These are phyloP conservation scores for Neoboletus magnificus DNA, from an alignment of 768 basidiomycete genomes.

Conservation along the genomic window DNA sequence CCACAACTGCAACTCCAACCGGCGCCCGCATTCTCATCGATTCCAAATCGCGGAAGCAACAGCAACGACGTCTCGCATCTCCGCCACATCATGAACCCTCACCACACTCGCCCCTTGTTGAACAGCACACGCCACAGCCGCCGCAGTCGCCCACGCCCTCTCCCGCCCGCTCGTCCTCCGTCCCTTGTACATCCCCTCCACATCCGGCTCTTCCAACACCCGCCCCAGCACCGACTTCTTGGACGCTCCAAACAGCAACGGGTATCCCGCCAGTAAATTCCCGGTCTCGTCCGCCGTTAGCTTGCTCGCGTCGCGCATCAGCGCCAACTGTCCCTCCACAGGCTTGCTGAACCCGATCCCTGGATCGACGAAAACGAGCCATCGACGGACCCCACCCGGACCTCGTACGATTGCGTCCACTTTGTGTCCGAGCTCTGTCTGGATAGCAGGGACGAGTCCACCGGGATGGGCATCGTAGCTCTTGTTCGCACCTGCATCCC, in stretches of 20 bases:
- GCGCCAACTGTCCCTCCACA: constrained; percentile 62
- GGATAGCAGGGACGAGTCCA: constrained; percentile 64
- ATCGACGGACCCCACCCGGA: constrained; percentile 70
- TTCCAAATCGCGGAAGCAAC: constrained; percentile 64
- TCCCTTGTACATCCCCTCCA: constrained; percentile 39
- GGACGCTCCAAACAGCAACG: constrained; percentile 74
- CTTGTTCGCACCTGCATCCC: constrained; percentile 75
- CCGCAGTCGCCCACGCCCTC: constrained; percentile 76
- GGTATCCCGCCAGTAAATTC: constrained; percentile 58
- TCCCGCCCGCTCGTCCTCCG: constrained; percentile 60
- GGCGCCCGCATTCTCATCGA: background rate
- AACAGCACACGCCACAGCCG: constrained; percentile 68
- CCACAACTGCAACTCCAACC: background rate
- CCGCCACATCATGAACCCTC: constrained; percentile 77
- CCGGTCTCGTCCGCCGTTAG: constrained; percentile 43
- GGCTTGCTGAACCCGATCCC: constrained; percentile 92
- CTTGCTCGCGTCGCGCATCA: constrained; percentile 52
- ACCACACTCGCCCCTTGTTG: constrained; percentile 73
- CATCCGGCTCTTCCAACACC: constrained; percentile 50
- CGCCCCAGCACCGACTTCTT: constrained; percentile 82
- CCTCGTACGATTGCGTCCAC: constrained; percentile 64
- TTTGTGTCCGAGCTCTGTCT: constrained; percentile 66
- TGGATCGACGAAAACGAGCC: constrained; percentile 89
- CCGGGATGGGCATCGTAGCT: constrained; percentile 50
- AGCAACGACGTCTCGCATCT: constrained; percentile 69